phyloP scores from a whole-genome alignment of 148 eudicot genomes.

The Heliamphora exappendiculata region DNA sequence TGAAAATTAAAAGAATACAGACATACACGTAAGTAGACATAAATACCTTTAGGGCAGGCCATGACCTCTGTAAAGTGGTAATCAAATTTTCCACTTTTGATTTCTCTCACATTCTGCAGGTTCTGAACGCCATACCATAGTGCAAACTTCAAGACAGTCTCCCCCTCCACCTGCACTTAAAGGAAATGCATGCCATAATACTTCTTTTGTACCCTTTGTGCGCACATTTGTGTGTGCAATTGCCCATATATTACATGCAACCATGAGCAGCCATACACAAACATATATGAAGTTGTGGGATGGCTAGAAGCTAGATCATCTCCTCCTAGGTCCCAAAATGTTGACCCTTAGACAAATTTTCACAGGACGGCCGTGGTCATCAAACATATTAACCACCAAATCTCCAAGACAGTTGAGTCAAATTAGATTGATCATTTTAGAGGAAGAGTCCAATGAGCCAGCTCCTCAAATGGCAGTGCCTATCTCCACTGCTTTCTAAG shows the following conservation, averaged over 20 bases:
- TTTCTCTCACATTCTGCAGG: constrained; percentile 80
- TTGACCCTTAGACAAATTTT: no score
- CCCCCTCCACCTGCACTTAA: constrained; percentile 64
- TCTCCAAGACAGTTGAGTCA: neutral
- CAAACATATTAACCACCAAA: no score
- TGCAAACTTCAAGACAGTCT: constrained; percentile 79
- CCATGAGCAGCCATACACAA: neutral
- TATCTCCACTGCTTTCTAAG: neutral
- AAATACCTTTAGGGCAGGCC: constrained; percentile 97
- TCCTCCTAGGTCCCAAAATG: no score
- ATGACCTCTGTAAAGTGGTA: constrained; percentile 88
- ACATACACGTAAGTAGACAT: neutral
- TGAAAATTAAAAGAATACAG: neutral
- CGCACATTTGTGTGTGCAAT: no score
- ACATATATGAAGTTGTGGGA: neutral
- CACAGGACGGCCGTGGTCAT: no score
- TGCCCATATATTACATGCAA: neutral
- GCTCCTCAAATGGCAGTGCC: neutral
- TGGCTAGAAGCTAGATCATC: neutral
- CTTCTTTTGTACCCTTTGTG: no score
- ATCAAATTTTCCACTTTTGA: constrained; percentile 81
- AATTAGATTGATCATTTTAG: neutral
- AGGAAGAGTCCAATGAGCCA: neutral
- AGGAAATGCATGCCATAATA: neutral
- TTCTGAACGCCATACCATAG: constrained; percentile 93